phyloP scores from a whole-genome alignment of 495 filamentous ascomycete genomes.

The Aspergillus bridgeri region DNA sequence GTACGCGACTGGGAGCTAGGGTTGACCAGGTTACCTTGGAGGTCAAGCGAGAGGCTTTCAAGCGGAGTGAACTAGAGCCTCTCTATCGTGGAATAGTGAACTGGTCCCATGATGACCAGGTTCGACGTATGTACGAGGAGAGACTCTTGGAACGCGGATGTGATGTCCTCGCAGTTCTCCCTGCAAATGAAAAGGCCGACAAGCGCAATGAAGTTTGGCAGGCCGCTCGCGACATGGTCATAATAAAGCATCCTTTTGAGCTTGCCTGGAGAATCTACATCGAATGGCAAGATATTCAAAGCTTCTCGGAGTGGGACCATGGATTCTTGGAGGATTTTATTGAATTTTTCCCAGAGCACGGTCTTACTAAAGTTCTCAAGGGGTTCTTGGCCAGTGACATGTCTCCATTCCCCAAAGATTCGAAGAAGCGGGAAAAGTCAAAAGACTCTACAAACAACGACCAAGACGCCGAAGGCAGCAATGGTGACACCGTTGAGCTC shows the following conservation, averaged over 20 bases:
- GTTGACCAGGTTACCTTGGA: slow-evolving; percentile 78
- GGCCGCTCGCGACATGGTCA: slow-evolving; percentile 84
- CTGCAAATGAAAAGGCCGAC: slow-evolving; percentile 57
- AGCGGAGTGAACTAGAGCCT: slow-evolving; percentile 63
- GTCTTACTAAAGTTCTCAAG: slow-evolving; percentile 73
- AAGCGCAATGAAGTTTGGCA: slow-evolving; percentile 70
- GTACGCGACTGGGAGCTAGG: slow-evolving; percentile 82
- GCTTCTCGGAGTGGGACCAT: slow-evolving; percentile 67
- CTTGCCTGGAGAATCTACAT: slow-evolving; percentile 87
- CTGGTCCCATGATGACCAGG: slow-evolving; percentile 84
- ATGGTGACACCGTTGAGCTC: slow-evolving; percentile 42
- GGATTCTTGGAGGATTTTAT: slow-evolving; percentile 74
- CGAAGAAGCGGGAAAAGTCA: slow-evolving; percentile 20
- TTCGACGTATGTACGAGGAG: slow-evolving; percentile 82
- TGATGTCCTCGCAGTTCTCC: slow-evolving; percentile 67
- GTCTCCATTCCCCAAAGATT: slow-evolving; percentile 66
- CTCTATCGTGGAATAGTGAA: slow-evolving; percentile 80
- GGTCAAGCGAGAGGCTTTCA: slow-evolving; percentile 80
- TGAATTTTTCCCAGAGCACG: slow-evolving; percentile 77
- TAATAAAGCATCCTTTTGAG: slow-evolving; percentile 88
- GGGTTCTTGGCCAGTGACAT: slow-evolving; percentile 80
- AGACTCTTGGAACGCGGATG: slow-evolving; percentile 80
- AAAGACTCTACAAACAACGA: slow-evolving; percentile 23
- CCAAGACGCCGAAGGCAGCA: slow-evolving; percentile 24
- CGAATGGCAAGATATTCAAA: slow-evolving; percentile 81